Evolutionary conservation across 1,284 basidiomycete genomes (phyloP), one percentile per base, ranked within the genome.

Genomic region (Trametes pubescens): DNA sequence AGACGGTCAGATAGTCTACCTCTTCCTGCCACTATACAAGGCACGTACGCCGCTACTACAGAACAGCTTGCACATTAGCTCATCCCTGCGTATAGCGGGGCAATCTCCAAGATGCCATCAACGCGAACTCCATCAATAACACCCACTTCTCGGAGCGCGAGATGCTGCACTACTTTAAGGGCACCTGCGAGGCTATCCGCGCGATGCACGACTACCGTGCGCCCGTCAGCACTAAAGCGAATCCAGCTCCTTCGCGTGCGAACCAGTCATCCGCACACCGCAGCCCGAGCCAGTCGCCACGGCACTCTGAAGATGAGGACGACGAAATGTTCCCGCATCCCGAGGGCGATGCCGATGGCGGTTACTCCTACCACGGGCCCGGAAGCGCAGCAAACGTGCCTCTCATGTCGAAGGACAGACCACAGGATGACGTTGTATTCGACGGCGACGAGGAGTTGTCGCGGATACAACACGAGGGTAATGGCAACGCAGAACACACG

Each of bases 91-190:
- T 57, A 29, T 68, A 94, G 91, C 85, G 89, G 60, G 95, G 95
- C 38, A 98, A 98, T 74, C 84, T 99, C 18, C 98, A 99, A 84
- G 96, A 99, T 74, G 90, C 90, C 44, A 98, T 99, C 72, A 94
- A 95, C 69, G 84, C 89, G 35, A 91, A 97, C 73, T 86, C 92
- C 8, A 90, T 96, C 51, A 94, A 94, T 62, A 89, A 90, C 24
- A 90, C 89, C 35, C 89, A 90, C 65, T 94, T 96, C 74, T 87
- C 94, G 0, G 98, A 99, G 78, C 84, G 86, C 66, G 92, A 95
- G 59, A 93, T 99, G 81, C 83, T 99, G 32, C 85, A 86, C 29
- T 83, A 96, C 43, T 99, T 99, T 83, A 92, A 91, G 69, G 97
- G 96, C 8, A 95, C 96, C 13, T 99, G 97, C 77, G 87, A 94